These are phyloP conservation scores for Psilocybe sp. DNA, from an alignment of 768 basidiomycete species.

Conservation along the genomic window DNA sequence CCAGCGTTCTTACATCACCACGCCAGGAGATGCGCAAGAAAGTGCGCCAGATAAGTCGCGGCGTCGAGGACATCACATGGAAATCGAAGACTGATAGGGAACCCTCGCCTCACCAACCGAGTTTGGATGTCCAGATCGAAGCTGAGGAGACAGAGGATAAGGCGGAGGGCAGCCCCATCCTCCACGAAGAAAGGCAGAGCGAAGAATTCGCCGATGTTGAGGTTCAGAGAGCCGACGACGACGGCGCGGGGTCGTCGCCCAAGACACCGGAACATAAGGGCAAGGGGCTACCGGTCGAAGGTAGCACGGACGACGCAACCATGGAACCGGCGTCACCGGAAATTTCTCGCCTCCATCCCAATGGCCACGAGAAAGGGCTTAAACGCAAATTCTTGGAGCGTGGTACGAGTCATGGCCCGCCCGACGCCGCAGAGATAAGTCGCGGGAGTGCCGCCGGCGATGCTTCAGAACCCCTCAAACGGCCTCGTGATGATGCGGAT, in stretches of 20 bases:
- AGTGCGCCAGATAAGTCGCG: slow-evolving; percentile 74
- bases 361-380: slow-evolving; percentile 56
- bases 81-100: slow-evolving; percentile 17
- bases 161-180: neutral
- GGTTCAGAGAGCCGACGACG: neutral
- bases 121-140: neutral
- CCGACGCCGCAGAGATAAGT: slow-evolving; percentile 27
- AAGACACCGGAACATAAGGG: slow-evolving; percentile 19
- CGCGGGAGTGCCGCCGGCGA: slow-evolving; percentile 2
- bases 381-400: slow-evolving; percentile 72
- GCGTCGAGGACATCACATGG: slow-evolving; percentile 78
- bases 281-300: slow-evolving; percentile 16
- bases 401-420: slow-evolving; percentile 60
- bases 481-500: slow-evolving; percentile 61
- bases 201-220: neutral
- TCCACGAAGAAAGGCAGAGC: neutral
- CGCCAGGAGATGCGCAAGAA: slow-evolving; percentile 71
- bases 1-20: slow-evolving; percentile 49
- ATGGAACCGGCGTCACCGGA: slow-evolving; percentile 13
- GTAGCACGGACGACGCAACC: slow-evolving; percentile 14
- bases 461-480: slow-evolving; percentile 45
- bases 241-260: slow-evolving; percentile 8
- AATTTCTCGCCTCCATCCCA: slow-evolving; percentile 28
- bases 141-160: neutral
- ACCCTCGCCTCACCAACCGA: too few species aligned